Conservation (phyloP, 1,284 basidiomycete genomes). For the Rhodotorula sp. region DNA sequence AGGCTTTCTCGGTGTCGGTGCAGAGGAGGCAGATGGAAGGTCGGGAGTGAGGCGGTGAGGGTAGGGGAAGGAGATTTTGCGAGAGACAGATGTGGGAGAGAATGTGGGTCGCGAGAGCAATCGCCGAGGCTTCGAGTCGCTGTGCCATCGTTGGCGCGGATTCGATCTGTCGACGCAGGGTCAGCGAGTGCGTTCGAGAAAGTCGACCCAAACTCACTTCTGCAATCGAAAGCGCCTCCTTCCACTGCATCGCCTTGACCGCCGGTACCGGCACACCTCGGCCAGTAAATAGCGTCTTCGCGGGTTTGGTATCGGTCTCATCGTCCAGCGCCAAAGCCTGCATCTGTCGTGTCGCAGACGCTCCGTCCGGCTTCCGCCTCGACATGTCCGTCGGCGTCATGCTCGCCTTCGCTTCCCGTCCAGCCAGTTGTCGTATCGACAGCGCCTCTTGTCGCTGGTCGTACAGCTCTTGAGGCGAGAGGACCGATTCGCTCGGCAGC, state of each 20-base stretch:
- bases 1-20: conserved; percentile 20
- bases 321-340: not conserved
- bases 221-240: conserved; percentile 38
- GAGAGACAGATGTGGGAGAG: conserved; percentile 4
- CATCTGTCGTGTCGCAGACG: not conserved
- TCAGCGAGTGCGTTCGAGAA: too few relatives aligned
- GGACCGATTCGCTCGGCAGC: conserved; percentile 25
- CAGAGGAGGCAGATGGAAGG: conserved; percentile 23
- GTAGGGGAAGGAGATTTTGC: conserved; percentile 1
- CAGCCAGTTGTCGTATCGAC: conserved; percentile 8
- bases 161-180: conserved; percentile 31
- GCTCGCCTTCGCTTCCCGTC: conserved; percentile 12
- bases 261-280: conserved; percentile 5
- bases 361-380: not conserved
- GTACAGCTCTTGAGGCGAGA: conserved; percentile 28
- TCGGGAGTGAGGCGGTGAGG: conserved; percentile 5
- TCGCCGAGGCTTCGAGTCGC: conserved; percentile 36
- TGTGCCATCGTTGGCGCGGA: conserved; percentile 35
- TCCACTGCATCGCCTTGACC: conserved; percentile 32
- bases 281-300: conserved; percentile 3
- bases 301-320: not conserved
- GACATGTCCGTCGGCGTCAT: conserved; percentile 2
- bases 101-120: conserved; percentile 31
- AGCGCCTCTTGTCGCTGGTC: conserved; percentile 16
- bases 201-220: conserved; percentile 18